phyloP scores from a whole-genome alignment of 306 rosid genomes.

The Parietaria judaica region DNA sequence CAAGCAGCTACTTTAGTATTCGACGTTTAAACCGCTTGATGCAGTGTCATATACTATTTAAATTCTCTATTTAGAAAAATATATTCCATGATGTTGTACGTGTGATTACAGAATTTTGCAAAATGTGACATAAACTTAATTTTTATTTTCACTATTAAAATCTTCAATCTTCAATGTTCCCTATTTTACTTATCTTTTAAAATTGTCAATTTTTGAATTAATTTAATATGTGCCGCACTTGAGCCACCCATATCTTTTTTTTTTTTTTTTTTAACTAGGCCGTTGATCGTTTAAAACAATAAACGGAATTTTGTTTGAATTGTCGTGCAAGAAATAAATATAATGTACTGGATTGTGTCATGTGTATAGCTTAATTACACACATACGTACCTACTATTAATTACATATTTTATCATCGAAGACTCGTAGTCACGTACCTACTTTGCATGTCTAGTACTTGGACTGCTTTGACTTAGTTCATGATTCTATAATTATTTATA shows the following conservation, averaged over 20 bases:
- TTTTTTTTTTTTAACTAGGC: neutral
- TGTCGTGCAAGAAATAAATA: slow-evolving; percentile 10
- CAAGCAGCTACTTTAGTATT: no score
- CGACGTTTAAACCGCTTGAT: no score
- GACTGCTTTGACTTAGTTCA: neutral
- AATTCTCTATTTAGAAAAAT: no score
- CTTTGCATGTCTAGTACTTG: neutral
- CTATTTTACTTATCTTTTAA: neutral
- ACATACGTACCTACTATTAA: neutral
- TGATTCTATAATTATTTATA: neutral
- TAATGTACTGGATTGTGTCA: neutral
- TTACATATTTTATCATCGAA: neutral
- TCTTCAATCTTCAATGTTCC: no score
- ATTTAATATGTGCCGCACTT: no score
- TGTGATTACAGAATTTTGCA: neutral
- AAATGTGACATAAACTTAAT: neutral
- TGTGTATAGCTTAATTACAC: no score
- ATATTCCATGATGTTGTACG: no score
- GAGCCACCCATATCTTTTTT: neutral
- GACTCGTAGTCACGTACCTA: neutral
- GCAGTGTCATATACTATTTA: no score
- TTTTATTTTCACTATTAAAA: neutral
- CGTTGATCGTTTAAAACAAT: slow-evolving; percentile 4
- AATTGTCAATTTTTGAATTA: neutral
- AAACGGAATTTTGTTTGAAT: slow-evolving; percentile 6